Evolutionary conservation across 1,139 yeast species (phyloP).

Genomic region (Suhomyces kunorum): DNA sequence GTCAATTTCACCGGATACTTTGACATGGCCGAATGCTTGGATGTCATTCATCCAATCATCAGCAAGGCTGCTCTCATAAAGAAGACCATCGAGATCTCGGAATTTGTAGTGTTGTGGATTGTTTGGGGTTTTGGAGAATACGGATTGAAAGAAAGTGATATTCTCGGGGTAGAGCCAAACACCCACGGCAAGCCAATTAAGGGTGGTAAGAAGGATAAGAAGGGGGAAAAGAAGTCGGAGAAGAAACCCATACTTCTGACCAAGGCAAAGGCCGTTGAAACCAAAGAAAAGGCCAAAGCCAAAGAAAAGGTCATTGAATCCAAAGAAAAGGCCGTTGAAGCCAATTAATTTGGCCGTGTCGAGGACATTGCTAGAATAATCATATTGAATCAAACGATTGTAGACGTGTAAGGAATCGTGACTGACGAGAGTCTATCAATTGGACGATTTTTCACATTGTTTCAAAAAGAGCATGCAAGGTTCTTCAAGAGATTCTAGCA

Average conservation of each 20-base stretch:
- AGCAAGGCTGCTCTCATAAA: conserved; percentile 4
- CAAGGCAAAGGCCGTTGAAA: not conserved
- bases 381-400: no score
- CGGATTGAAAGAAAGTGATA: conserved; percentile 9
- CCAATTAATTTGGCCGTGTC: no score
- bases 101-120: conserved; percentile 16
- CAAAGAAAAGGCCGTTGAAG: not conserved
- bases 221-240: not conserved
- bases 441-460: no score
- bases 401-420: no score
- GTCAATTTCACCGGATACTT: conserved; percentile 15
- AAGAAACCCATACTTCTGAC: no score
- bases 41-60: conserved; percentile 8
- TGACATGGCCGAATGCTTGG: conserved; percentile 17
- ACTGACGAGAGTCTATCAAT: no score
- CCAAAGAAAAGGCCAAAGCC: not conserved
- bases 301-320: not conserved
- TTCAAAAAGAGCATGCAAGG: no score
- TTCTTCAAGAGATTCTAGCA: no score
- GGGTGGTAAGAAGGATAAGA: not conserved
- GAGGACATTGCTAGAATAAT: no score
- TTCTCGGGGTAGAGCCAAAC: not conserved
- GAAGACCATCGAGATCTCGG: conserved; percentile 9
- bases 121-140: conserved; percentile 15
- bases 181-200: not conserved